A percentile compares a stretch with the other conserved stretches of the same genome.
Conservation (phyloP, 768 basidiomycete genomes). For the Dentipellis fragilis region DNA sequence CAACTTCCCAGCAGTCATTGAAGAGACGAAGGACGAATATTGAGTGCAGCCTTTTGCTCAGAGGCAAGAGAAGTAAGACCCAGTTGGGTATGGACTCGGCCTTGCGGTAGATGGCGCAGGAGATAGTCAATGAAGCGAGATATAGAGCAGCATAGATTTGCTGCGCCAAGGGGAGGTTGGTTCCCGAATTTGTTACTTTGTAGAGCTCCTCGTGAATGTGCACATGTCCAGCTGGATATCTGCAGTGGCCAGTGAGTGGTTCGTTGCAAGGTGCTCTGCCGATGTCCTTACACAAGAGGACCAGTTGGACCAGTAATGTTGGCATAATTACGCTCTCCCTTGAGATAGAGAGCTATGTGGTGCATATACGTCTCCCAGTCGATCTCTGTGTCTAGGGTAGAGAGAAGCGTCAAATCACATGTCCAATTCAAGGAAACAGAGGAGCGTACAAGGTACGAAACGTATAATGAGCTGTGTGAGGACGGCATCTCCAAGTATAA, state of each 20-base stretch:
- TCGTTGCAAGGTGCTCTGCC: not conserved
- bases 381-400: constrained; percentile 81
- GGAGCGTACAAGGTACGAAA: constrained; percentile 61
- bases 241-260: constrained; percentile 21
- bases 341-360: constrained; percentile 68
- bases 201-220: constrained; percentile 70
- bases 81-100: constrained; percentile 61
- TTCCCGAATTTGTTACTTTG: constrained; percentile 49
- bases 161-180: constrained; percentile 56
- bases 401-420: not conserved
- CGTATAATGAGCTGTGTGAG: constrained; percentile 75
- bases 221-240: constrained; percentile 93
- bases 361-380: constrained; percentile 97
- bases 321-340: constrained; percentile 78
- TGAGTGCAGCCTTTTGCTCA: constrained; percentile 92
- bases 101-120: constrained; percentile 58
- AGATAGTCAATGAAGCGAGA: constrained; percentile 48
- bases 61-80: constrained; percentile 57
- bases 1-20: constrained; percentile 86
- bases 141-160: constrained; percentile 74
- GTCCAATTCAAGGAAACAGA: constrained; percentile 21
- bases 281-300: constrained; percentile 65
- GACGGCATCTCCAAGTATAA: constrained; percentile 64
- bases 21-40: constrained; percentile 88
- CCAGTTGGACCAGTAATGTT: constrained; percentile 84